phyloP scores from a whole-genome alignment of 2,329 filamentous ascomycete species.

The Aureobasidium melanogenum region DNA sequence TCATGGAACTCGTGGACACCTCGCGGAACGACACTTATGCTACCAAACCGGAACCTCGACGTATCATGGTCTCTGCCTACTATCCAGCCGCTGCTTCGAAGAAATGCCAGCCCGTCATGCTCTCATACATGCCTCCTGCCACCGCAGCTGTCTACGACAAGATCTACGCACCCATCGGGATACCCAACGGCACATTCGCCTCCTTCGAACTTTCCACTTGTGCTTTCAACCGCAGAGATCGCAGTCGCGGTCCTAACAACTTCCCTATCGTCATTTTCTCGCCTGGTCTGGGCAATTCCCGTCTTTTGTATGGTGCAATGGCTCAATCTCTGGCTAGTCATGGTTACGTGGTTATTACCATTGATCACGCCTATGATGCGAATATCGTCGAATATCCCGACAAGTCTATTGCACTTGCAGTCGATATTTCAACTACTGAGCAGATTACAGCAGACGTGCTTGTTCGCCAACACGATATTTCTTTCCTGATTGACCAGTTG shows the following conservation, averaged over 20 bases:
- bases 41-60: background rate
- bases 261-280: constrained; percentile 26
- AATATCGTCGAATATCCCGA: constrained; percentile 36
- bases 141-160: constrained; percentile 12
- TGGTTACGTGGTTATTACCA: constrained; percentile 38
- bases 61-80: constrained; percentile 13
- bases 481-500: background rate
- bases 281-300: constrained; percentile 36
- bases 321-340: constrained; percentile 39
- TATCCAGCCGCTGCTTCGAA: constrained; percentile 7
- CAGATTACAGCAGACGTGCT: background rate
- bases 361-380: constrained; percentile 44
- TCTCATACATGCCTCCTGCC: constrained; percentile 12
- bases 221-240: constrained; percentile 10
- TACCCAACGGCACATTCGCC: constrained; percentile 14
- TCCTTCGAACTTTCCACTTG: constrained; percentile 11
- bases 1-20: background rate
- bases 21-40: background rate
- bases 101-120: background rate
- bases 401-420: background rate
- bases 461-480: background rate
- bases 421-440: background rate
- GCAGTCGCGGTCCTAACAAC: constrained; percentile 23
- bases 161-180: constrained; percentile 3
- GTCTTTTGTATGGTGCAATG: constrained; percentile 36